A percentile compares a stretch with the other conserved stretches of the same genome.
These are phyloP conservation scores for Penicillium daleae DNA, from an alignment of 495 filamentous ascomycete species.

Conservation along the genomic window DNA sequence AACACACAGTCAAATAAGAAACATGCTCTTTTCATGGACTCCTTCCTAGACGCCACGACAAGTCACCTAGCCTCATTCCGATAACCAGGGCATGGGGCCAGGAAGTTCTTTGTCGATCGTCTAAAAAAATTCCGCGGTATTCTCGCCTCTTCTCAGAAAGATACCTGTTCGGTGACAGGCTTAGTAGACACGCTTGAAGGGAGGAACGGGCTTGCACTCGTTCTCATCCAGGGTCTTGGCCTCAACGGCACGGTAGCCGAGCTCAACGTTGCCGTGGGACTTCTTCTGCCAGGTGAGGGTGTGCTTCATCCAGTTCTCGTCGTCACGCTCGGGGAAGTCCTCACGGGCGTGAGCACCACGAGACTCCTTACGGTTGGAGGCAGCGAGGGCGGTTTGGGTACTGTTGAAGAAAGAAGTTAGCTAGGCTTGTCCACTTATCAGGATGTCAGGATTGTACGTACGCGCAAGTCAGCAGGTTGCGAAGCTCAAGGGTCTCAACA, in stretches of 20 bases:
- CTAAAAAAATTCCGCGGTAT: conserved; percentile 33
- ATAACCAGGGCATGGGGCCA: background rate
- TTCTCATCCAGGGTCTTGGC: conserved; percentile 80
- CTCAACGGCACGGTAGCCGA: conserved; percentile 78
- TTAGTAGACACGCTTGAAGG: conserved; percentile 86
- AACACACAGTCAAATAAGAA: conserved; percentile 42
- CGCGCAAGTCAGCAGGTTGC: conserved; percentile 94
- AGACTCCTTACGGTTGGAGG: conserved; percentile 89
- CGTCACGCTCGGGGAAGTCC: conserved; percentile 92
- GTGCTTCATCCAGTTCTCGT: conserved; percentile 98
- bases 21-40: conserved; percentile 46
- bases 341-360: conserved; percentile 94
- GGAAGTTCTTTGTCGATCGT: conserved; percentile 8
- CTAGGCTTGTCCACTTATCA: no score
- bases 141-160: conserved; percentile 11
- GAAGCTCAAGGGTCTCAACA: conserved; percentile 90
- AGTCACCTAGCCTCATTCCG: background rate
- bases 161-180: conserved; percentile 12
- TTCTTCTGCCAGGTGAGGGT: conserved; percentile 91
- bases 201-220: conserved; percentile 86
- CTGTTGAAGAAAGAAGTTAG: conserved; percentile 34
- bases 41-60: conserved; percentile 26
- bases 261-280: conserved; percentile 75
- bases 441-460: conserved; percentile 47
- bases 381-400: conserved; percentile 84